Conservation (phyloP, 2,329 filamentous ascomycete genomes). For the Ophiostoma angusticollis region DNA sequence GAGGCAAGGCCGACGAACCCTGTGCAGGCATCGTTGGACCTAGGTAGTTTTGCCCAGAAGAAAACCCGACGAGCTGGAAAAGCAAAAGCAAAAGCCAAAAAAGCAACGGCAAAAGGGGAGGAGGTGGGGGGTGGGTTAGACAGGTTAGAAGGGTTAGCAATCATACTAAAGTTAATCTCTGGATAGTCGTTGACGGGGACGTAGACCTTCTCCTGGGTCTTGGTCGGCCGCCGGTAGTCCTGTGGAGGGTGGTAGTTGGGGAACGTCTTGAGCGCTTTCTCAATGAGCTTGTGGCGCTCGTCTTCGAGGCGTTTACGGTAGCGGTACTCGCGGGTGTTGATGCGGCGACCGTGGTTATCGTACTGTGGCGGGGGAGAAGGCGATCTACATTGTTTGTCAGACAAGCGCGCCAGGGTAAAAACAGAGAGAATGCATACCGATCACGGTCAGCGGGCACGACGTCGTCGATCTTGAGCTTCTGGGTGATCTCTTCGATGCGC, state of each 20-base stretch:
- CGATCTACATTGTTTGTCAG: constrained; percentile 51
- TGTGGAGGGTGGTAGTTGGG: constrained; percentile 98
- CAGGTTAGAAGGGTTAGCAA: constrained; percentile 96
- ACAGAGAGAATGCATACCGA: constrained; percentile 45
- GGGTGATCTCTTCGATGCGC: constrained; percentile 97
- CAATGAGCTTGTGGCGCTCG: constrained; percentile 95
- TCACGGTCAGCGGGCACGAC: constrained; percentile 95
- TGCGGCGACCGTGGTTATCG: constrained; percentile 97
- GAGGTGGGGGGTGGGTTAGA: constrained; percentile 40
- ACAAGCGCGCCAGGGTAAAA: too few relatives aligned
- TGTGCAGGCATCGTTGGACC: constrained; percentile 20
- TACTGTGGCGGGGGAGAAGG: constrained; percentile 94
- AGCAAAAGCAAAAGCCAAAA: neutral
- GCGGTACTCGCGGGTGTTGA: constrained; percentile 96
- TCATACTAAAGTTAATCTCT: constrained; percentile 99
- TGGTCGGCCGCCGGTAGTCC: constrained; percentile 96
- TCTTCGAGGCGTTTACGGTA: constrained; percentile 97
- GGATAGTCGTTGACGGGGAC: constrained; percentile 99
- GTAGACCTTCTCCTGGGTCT: constrained; percentile 99
- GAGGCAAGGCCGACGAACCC: neutral
- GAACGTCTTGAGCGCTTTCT: constrained; percentile 99
- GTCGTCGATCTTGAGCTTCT: constrained; percentile 98
- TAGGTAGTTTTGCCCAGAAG: constrained; percentile 22
- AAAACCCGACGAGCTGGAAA: constrained; percentile 5
- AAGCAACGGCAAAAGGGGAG: constrained; percentile 15